Conservation (phyloP, 2,329 filamentous ascomycete genomes). For the Ophiosphaerella korrae region DNA sequence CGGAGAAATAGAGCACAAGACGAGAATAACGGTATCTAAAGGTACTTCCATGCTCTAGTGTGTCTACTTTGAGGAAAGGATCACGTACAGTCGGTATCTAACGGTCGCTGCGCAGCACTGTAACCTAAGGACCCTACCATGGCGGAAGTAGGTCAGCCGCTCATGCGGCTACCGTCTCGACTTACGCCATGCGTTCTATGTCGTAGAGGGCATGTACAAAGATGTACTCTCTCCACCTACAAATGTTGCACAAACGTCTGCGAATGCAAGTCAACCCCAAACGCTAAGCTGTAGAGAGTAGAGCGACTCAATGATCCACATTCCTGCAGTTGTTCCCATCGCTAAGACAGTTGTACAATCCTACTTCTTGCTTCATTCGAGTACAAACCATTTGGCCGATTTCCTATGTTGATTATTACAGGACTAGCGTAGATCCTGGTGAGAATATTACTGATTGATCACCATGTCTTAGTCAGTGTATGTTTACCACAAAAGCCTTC, state of each 20-base stretch:
- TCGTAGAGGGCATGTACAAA: conserved; percentile 18
- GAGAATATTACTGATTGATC: neutral
- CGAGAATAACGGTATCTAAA: conserved; percentile 16
- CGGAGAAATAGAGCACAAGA: conserved; percentile 21
- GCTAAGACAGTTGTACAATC: neutral
- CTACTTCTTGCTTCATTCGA: neutral
- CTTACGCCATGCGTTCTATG: conserved; percentile 11
- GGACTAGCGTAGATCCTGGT: neutral
- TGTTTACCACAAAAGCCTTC: neutral
- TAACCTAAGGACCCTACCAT: conserved; percentile 40
- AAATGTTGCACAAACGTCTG: conserved; percentile 18
- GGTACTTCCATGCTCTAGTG: conserved; percentile 16
- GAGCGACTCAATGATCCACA: neutral
- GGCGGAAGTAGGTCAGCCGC: conserved; percentile 26
- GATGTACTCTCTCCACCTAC: conserved; percentile 11
- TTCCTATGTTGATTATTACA: neutral
- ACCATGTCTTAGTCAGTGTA: neutral
- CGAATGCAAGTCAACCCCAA: neutral
- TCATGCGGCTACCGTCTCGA: conserved; percentile 17
- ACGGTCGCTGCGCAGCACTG: conserved; percentile 33
- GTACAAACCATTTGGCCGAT: neutral
- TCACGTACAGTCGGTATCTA: conserved; percentile 24
- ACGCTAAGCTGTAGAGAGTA: neutral
- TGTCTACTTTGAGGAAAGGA: conserved; percentile 8
- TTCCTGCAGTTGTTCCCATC: neutral